Conservation (phyloP, 164 flowering plant species). For the Magnolia sinica region DNA sequence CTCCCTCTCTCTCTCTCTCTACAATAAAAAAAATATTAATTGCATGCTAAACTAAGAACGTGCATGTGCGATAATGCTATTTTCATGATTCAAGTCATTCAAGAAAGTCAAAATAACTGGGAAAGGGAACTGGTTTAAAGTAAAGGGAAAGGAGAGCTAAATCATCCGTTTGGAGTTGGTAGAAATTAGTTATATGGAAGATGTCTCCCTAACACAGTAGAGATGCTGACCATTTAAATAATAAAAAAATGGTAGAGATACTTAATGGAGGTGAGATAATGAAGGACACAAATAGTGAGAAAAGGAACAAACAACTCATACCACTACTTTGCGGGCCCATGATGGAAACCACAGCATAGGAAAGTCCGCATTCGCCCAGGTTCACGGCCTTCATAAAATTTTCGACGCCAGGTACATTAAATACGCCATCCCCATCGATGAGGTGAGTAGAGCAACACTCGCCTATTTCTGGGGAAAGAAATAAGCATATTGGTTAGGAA, state of each 20-base stretch:
- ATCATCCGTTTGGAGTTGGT: background rate
- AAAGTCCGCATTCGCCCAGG: conserved; percentile 80
- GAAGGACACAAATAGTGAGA: too few species aligned
- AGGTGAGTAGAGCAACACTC: conserved; percentile 76
- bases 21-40: too few species aligned
- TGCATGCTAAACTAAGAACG: too few species aligned
- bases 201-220: background rate
- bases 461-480: conserved; percentile 26
- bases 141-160: background rate
- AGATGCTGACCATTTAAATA: background rate
- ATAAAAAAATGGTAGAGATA: background rate
- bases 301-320: conserved; percentile 25
- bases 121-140: background rate
- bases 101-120: too few species aligned
- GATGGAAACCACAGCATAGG: conserved; percentile 95
- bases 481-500: background rate
- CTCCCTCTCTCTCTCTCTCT: too few species aligned
- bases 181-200: background rate
- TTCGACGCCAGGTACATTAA: conserved; percentile 69
- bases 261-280: background rate
- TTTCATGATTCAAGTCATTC: too few species aligned
- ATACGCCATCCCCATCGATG: conserved; percentile 88
- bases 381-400: conserved; percentile 69
- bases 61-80: too few species aligned
- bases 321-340: conserved; percentile 99